Base-by-base conservation (phyloP, 805 yeast genomes). In the Cyberlindnera nakhonratchasimensis region DNA sequence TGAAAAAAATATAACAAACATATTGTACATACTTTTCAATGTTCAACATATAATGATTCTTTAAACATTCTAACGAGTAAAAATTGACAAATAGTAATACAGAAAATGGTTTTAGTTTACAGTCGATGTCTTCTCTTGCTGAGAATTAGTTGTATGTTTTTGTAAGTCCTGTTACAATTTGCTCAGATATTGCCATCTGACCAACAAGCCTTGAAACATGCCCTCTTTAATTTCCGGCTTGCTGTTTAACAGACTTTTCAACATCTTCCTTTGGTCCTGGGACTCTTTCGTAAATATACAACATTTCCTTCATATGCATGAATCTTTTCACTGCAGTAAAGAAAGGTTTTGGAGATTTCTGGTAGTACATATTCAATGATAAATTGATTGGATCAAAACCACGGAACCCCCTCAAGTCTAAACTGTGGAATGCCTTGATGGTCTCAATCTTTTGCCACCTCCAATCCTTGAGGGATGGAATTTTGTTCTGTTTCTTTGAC, bases 381-480 rank as follows among this genome's bases (percentile, higher is more conserved):
- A 47, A 10, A 12, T 40, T 39, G 11, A 34, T 26, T 6, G 49
- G 48, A 17, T 53, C 40, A 6, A 53, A 22, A 1, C 33, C 21
- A 28, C 32, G 25, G 25, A 52, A 25, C 2, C 51, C 54, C 12
- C 35, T 28, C 3, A 53, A 43, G 46, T 70, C 62, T n/a, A 77
- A 17, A 5, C 79, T 73, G 4, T 57, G 48, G 46, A 65, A 75
- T 2, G 70, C 74, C 10, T 63, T 47, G 17, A 73, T 57, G 0
- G 65, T 51, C 4, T 62, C 66, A 20, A 75, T 42, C 37, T 65
- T 57, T 12, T 61, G 54, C 84, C 86, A 81, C 35, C 64, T 59
- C 23, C 57, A 57, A 0, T 58, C 54, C 14, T 55, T 51, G 20
- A 59, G 48, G 19, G 48, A 43, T 5, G 67, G 59, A 4, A 66